Evolutionary conservation across 495 filamentous ascomycete species (phyloP), one percentile per base, ranked within the genome.

Genomic region (Chaetomium cochliodes): DNA sequence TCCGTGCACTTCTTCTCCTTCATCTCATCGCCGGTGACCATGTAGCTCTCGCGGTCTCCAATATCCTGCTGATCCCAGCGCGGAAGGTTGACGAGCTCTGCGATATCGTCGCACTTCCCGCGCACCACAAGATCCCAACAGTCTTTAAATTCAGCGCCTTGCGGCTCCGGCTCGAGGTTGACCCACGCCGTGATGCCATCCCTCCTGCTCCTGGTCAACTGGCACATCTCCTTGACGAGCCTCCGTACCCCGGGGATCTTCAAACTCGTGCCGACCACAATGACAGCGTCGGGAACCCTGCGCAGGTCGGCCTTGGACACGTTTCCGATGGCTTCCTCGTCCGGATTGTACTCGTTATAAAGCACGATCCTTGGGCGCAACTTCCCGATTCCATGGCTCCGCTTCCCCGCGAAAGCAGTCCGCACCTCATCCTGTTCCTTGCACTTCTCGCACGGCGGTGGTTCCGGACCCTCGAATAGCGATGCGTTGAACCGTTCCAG

Each of bases 271-370:
- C 94, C 94, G 18, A 96, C 96, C 30, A 98, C 96, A 61, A 98
- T 86, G 26, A 98, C 80, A 8, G 92, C 92, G 69, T 97, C 96
- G 0, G 94, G 94, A 42, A 92, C 84, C 37, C 87, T 86, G 58
- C 90, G 87, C 25, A 98, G 77, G 73, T 98, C 94, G 3, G 91
- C 86, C 53, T 84, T 86, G 65, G 93, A 90, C 15, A 96, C 91
- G 9, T 91, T 88, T 16, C 94, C 93, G 72, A 98, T 98, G 22
- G 94, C 93, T 65, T 96, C 93, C 54, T 93, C 91, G 65, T 98
- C 94, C 0, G 94, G 93, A 71, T 97, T 96, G 73, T 91, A 88
- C 75, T 98, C 94, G 76, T 98, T 97, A 79, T 98, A 98, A 26
- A 98, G 81, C 2, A 97, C 93, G 76, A 98, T 97, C 25, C 94